Evolutionary conservation across 768 basidiomycete species (phyloP), one percentile per base, ranked within the genome.

Genomic region (Sporobolomyces pararoseus): DNA sequence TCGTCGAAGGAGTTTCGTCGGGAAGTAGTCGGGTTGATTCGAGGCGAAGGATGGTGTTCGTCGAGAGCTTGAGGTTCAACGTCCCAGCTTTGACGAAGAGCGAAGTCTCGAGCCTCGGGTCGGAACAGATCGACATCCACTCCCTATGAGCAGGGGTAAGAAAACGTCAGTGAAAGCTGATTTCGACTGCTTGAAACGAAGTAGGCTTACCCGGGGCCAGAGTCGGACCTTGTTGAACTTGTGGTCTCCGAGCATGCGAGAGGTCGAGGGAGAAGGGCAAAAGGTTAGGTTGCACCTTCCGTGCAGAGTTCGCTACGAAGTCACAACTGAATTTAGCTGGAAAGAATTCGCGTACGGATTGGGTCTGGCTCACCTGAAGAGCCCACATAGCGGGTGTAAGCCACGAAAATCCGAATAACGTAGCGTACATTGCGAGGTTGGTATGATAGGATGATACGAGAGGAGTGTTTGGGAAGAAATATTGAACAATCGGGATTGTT

Each of bases 361-460:
- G n/a, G n/a, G 9, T 42, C 39, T 42, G 39, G 39, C 65, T 21
- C 32, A 66, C 65, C 50, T 66, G 62, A 0, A 72, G 78, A 21
- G 74, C 71, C 82, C 82, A 83, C 75, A 83, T 82, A 46, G 79
- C 76, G 0, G 79, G 79, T 32, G 80, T 80, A 12, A 82, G 75
- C 79, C 79, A 81, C 0, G 77, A 71, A 54, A 81, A 72, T 13
- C 81, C 82, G 53, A 82, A 83, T 0, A 82, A 75, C 0, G 79
- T 79, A 0, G 82, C 81, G 67, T 83, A 83, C 63, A 60, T 60
- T 5, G 78, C 76, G n/a, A 79, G 73, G 46, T 79, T 79, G 32
- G 77, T 83, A 70, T 83, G 81, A 69, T 83, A 83, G 52, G 78
- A 79, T 6, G 80, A 78, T 16, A 82, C 79, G 6, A 81, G 77